These are phyloP conservation scores for Passiflora organensis DNA, from an alignment of 345 rosid genomes.

Conservation along the genomic window DNA sequence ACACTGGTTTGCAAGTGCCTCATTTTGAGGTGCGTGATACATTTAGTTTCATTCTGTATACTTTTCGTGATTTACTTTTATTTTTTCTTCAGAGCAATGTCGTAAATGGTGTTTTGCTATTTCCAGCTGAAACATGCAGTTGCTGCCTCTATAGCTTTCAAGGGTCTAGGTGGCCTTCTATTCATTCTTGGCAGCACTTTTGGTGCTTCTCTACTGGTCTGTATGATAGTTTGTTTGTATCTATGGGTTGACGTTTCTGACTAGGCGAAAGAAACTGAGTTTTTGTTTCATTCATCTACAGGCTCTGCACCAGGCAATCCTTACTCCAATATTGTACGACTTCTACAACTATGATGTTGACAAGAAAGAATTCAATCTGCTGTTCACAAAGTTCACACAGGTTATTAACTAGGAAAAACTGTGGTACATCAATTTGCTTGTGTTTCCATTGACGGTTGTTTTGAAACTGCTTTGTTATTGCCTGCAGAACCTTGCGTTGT, in stretches of 20 bases:
- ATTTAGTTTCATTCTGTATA: not conserved
- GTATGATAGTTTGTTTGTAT: constrained; percentile 1
- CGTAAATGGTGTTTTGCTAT: not conserved
- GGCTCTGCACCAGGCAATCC: constrained; percentile 59
- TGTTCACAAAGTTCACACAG: constrained; percentile 57
- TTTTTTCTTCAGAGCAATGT: not conserved
- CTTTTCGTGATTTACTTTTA: not conserved
- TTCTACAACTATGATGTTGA: constrained; percentile 68
- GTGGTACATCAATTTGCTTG: not conserved
- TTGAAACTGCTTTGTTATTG: not conserved
- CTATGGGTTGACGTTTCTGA: not conserved
- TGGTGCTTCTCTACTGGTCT: constrained; percentile 75
- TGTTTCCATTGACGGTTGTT: not conserved
- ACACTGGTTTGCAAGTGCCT: constrained; percentile 49
- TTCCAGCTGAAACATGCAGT: constrained; percentile 39
- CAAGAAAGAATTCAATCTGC: constrained; percentile 43
- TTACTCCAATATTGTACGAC: constrained; percentile 45
- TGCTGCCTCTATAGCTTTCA: constrained; percentile 48
- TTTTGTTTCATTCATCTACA: constrained; percentile 16
- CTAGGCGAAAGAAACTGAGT: constrained; percentile 1
- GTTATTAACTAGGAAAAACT: constrained; percentile 34
- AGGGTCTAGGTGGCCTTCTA: constrained; percentile 61
- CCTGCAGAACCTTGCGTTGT: constrained; percentile 57
- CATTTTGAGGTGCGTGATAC: constrained; percentile 36
- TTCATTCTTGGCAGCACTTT: constrained; percentile 59